Evolutionary conservation across 2,329 filamentous ascomycete genomes (phyloP).

Genomic region (Penicillium sp.): DNA sequence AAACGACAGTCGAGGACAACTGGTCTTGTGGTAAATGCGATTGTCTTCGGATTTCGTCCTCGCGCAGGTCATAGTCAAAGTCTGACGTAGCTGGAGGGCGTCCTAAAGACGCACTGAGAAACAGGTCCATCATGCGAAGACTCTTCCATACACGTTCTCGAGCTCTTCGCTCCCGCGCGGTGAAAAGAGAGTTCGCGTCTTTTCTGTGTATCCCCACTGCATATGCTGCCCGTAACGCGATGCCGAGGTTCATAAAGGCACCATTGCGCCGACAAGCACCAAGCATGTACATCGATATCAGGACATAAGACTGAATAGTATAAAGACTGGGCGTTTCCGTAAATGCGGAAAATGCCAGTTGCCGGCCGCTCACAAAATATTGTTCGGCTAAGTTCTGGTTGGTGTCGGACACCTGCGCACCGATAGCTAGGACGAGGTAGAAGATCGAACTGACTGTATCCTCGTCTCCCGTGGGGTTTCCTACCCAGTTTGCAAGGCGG

Average conservation of each 20-base stretch:
- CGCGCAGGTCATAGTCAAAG: conserved; percentile 48
- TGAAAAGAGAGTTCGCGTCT: conserved; percentile 58
- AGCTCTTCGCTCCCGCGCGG: conserved; percentile 44
- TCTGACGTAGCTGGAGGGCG: conserved; percentile 60
- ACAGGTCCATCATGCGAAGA: conserved; percentile 56
- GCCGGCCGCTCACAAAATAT: conserved; percentile 54
- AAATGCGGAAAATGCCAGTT: conserved; percentile 52
- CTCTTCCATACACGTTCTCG: conserved; percentile 60
- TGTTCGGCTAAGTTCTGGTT: conserved; percentile 50
- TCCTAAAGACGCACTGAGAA: conserved; percentile 57
- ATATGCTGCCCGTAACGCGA: conserved; percentile 58
- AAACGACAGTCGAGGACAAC: conserved; percentile 55
- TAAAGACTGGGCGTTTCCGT: conserved; percentile 55
- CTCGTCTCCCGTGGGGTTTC: conserved; percentile 40
- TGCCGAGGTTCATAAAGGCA: conserved; percentile 57
- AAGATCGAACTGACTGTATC: conserved; percentile 55
- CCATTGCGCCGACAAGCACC: conserved; percentile 58
- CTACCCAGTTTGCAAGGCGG: conserved; percentile 45
- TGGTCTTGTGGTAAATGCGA: conserved; percentile 41
- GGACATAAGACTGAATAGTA: conserved; percentile 57
- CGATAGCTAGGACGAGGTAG: conserved; percentile 58
- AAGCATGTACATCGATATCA: conserved; percentile 59
- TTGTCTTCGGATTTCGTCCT: conserved; percentile 37
- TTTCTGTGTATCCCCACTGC: conserved; percentile 58
- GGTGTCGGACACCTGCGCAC: conserved; percentile 48